Evolutionary conservation across 2,329 filamentous ascomycete species (phyloP).

Genomic region (Pseudogymnoascus sp.): DNA sequence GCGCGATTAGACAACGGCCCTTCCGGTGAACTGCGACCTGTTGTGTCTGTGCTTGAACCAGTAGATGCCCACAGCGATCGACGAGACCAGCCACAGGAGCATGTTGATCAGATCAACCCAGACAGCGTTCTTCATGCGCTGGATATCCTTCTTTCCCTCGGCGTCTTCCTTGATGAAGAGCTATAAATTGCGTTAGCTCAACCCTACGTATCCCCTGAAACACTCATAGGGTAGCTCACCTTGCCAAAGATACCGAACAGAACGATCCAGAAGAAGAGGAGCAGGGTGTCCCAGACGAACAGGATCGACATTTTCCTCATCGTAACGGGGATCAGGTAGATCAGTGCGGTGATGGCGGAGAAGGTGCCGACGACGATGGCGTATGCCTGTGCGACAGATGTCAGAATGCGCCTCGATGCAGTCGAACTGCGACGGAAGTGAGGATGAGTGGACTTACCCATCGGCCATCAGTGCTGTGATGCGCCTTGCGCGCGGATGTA

Average conservation of each 20-base stretch:
- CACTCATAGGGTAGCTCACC: constrained; percentile 27
- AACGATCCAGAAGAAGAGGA: constrained; percentile 72
- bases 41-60: constrained; percentile 50
- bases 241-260: constrained; percentile 78
- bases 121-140: constrained; percentile 77
- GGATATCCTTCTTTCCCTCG: constrained; percentile 53
- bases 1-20: constrained; percentile 41
- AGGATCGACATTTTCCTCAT: constrained; percentile 40
- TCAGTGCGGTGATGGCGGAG: constrained; percentile 52
- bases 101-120: constrained; percentile 73
- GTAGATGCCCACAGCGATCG: constrained; percentile 45
- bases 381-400: constrained; percentile 44
- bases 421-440: not conserved
- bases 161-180: constrained; percentile 66
- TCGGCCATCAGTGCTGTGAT: constrained; percentile 51
- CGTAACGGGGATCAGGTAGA: constrained; percentile 59
- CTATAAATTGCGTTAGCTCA: constrained; percentile 21
- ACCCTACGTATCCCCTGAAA: not conserved
- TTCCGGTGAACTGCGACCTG: constrained; percentile 49
- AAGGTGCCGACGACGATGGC: constrained; percentile 63
- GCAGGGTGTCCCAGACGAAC: constrained; percentile 61
- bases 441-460: constrained; percentile 47
- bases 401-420: not conserved
- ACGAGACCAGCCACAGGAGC: constrained; percentile 65
- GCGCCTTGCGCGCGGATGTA: constrained; percentile 40